phyloP scores from a whole-genome alignment of 768 basidiomycete genomes.

The Boletus rubescentipes region DNA sequence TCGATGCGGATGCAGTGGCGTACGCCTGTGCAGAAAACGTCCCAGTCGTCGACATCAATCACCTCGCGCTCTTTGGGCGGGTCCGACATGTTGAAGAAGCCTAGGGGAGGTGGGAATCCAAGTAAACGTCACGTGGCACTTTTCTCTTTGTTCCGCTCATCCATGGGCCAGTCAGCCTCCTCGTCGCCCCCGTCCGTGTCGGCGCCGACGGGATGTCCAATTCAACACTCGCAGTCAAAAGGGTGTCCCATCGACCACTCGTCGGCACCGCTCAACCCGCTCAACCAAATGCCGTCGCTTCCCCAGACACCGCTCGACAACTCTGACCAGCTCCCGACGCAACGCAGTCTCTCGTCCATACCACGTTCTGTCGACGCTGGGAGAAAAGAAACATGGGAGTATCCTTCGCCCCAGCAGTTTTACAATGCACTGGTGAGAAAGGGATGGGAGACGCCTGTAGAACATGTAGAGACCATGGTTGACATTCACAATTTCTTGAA shows the following conservation, averaged over 20 bases:
- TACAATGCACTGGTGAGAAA: conserved; percentile 96
- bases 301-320: conserved; percentile 65
- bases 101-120: conserved; percentile 4
- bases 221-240: conserved; percentile 36
- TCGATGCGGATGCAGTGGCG: conserved; percentile 18
- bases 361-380: conserved; percentile 53
- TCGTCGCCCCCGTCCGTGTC: conserved; percentile 4
- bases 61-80: conserved; percentile 9
- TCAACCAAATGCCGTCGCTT: conserved; percentile 88
- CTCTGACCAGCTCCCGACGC: conserved; percentile 59
- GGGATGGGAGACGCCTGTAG: conserved; percentile 96
- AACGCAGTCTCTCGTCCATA: conserved; percentile 81
- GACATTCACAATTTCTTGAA: conserved; percentile 98
- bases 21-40: conserved; percentile 21
- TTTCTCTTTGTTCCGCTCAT: not conserved
- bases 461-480: conserved; percentile 95
- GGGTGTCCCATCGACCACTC: conserved; percentile 67
- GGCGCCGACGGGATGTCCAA: conserved; percentile 37
- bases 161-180: conserved; percentile 23
- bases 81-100: not conserved
- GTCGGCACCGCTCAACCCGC: conserved; percentile 51
- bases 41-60: conserved; percentile 29
- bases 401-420: conserved; percentile 96
- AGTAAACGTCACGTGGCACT: conserved; percentile 11
- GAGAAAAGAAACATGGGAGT: conserved; percentile 69